Conservation (phyloP, 2,329 filamentous ascomycete genomes). For the Beauveria rudraprayagi region DNA sequence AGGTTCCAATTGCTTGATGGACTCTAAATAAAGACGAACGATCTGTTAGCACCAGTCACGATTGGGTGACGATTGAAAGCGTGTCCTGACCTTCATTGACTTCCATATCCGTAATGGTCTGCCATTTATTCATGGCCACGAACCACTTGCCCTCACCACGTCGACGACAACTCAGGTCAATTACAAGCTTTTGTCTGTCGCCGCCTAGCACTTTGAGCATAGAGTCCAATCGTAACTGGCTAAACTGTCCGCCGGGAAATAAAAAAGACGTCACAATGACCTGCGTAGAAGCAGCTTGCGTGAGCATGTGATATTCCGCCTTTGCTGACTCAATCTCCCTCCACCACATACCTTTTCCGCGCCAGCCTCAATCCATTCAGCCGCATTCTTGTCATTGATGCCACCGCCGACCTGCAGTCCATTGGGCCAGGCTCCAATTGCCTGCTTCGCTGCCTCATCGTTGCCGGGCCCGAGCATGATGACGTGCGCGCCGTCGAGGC, state of each 20-base stretch:
- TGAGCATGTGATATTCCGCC: background rate
- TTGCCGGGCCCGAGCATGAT: constrained; percentile 95
- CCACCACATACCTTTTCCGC: constrained; percentile 66
- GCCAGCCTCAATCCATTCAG: constrained; percentile 76
- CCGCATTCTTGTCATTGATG: constrained; percentile 77
- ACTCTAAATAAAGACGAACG: constrained; percentile 44
- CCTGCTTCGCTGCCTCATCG: constrained; percentile 67
- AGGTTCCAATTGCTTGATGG: constrained; percentile 72
- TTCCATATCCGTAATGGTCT: constrained; percentile 94
- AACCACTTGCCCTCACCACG: constrained; percentile 70
- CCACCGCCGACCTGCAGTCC: constrained; percentile 90
- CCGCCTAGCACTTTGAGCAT: constrained; percentile 66
- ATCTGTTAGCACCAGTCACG: background rate
- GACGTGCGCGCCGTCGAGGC: constrained; percentile 75
- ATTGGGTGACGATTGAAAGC: background rate
- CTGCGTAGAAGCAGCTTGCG: constrained; percentile 38
- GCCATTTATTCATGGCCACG: constrained; percentile 99
- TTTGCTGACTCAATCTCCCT: background rate
- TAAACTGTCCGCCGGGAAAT: constrained; percentile 79
- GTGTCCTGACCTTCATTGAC: constrained; percentile 65
- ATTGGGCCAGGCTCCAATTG: constrained; percentile 68
- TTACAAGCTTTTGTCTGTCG: constrained; percentile 75
- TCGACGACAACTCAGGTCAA: constrained; percentile 85
- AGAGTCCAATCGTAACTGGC: constrained; percentile 63
- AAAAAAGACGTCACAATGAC: constrained; percentile 96